These are phyloP conservation scores for Zygoascus meyerae DNA, from an alignment of 1,139 yeast genomes.

Conservation along the genomic window DNA sequence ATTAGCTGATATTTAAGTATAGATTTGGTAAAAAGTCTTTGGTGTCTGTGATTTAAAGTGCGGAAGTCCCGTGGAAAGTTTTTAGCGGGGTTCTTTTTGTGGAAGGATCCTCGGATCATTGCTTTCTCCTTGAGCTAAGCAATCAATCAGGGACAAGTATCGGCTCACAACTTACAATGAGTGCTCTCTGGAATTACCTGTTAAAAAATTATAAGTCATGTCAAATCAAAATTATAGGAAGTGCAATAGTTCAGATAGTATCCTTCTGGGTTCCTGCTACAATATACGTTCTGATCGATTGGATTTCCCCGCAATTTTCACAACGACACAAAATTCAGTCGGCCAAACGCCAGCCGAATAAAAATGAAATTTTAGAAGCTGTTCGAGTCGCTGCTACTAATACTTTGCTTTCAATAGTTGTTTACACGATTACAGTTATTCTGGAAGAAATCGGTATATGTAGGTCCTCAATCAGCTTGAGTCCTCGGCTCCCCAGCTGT, in stretches of 20 bases:
- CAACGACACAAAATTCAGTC: conserved; percentile 22
- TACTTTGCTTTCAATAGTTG: conserved; percentile 11
- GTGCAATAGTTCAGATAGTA: conserved; percentile 14
- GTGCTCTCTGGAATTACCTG: background rate
- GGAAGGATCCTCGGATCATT: too few species aligned
- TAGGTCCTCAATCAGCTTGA: conserved; percentile 7
- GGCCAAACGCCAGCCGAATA: conserved; percentile 18
- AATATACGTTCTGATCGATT: conserved; percentile 12
- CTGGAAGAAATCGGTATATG: conserved; percentile 7
- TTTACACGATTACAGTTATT: conserved; percentile 10
- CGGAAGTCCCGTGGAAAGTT: too few species aligned
- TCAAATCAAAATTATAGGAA: conserved; percentile 16
- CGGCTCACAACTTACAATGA: too few species aligned
- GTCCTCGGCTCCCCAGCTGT: conserved; percentile 15
- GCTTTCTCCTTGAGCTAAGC: too few species aligned
- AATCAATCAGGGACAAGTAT: too few species aligned
- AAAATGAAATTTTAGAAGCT: conserved; percentile 17
- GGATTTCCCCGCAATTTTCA: conserved; percentile 8
- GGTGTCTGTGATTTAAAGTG: too few species aligned
- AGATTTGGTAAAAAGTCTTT: too few species aligned
- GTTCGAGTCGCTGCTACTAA: conserved; percentile 15
- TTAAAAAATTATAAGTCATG: background rate
- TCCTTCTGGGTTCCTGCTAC: conserved; percentile 20
- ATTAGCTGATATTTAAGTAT: conserved; percentile 7
- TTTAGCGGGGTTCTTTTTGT: too few species aligned